Conservation (phyloP, 352 stramenopile genomes). For the Globisporangium acanthophoron region DNA sequence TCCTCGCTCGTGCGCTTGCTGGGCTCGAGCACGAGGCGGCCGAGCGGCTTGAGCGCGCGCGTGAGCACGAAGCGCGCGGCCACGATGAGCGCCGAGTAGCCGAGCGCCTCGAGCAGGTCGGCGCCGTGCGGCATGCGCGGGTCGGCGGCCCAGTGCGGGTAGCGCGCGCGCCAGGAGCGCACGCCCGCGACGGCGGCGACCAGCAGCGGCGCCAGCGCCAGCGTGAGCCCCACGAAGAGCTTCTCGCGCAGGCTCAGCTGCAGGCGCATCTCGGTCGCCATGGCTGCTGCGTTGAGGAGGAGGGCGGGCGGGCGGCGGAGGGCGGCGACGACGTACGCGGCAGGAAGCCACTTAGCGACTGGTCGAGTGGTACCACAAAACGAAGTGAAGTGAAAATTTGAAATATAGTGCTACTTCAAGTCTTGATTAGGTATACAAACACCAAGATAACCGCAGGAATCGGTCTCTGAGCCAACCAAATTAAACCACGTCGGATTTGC, state of each 20-base stretch:
- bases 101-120: slow-evolving; percentile 33
- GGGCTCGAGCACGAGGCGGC: slow-evolving; percentile 36
- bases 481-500: neutral
- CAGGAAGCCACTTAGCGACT: neutral
- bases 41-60: slow-evolving; percentile 36
- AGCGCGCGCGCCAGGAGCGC: slow-evolving; percentile 26
- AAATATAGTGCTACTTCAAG: too few relatives aligned
- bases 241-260: slow-evolving; percentile 52
- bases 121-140: slow-evolving; percentile 38
- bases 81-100: slow-evolving; percentile 32
- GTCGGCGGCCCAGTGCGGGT: slow-evolving; percentile 24
- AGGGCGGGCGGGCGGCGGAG: too few relatives aligned
- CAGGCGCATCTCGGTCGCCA: slow-evolving; percentile 57
- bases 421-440: neutral
- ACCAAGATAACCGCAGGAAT: neutral
- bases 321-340: neutral
- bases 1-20: slow-evolving; percentile 44
- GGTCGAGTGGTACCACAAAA: too few relatives aligned
- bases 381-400: too few relatives aligned
- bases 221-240: slow-evolving; percentile 47
- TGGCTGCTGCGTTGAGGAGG: neutral
- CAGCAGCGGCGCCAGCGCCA: slow-evolving; percentile 58
- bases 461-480: neutral
- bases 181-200: slow-evolving; percentile 46
- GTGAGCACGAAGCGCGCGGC: slow-evolving; percentile 29